Conservation (phyloP, 176 grass and related monocot species). For the Triticum dicoccoides region DNA sequence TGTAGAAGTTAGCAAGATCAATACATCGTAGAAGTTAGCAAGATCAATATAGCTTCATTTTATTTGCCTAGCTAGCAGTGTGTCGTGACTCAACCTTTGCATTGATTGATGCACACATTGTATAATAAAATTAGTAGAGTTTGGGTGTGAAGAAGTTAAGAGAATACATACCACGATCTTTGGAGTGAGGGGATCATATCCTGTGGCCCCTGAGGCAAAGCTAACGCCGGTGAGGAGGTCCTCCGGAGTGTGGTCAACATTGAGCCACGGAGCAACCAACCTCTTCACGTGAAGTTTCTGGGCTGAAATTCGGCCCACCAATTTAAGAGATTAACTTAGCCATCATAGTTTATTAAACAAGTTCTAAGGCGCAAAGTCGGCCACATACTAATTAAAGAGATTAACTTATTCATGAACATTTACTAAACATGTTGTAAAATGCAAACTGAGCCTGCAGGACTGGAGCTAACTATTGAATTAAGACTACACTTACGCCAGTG, state of each 20-base stretch:
- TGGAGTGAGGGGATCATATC: slow-evolving; percentile 76
- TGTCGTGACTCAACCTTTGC: neutral
- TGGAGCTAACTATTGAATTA: no score
- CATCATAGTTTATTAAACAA: neutral
- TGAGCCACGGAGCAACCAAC: slow-evolving; percentile 48
- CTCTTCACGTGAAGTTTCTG: slow-evolving; percentile 53
- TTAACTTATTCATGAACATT: no score
- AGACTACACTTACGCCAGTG: no score
- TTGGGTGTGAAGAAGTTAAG: no score
- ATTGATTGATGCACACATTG: neutral
- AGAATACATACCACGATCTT: slow-evolving; percentile 39
- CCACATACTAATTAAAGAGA: no score
- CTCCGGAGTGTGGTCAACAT: slow-evolving; percentile 36
- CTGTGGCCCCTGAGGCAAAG: slow-evolving; percentile 80
- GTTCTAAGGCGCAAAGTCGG: no score
- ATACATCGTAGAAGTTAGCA: no score
- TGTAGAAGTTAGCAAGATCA: neutral
- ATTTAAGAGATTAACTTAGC: neutral
- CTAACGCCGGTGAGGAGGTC: slow-evolving; percentile 79
- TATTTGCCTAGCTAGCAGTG: neutral
- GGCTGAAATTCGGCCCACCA: slow-evolving; percentile 30
- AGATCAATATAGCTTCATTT: no score
- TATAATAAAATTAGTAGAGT: neutral
- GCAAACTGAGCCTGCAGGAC: no score
- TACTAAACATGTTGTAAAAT: no score